phyloP scores from a whole-genome alignment of 2,329 filamentous ascomycete genomes.

The Phialophora tarda region DNA sequence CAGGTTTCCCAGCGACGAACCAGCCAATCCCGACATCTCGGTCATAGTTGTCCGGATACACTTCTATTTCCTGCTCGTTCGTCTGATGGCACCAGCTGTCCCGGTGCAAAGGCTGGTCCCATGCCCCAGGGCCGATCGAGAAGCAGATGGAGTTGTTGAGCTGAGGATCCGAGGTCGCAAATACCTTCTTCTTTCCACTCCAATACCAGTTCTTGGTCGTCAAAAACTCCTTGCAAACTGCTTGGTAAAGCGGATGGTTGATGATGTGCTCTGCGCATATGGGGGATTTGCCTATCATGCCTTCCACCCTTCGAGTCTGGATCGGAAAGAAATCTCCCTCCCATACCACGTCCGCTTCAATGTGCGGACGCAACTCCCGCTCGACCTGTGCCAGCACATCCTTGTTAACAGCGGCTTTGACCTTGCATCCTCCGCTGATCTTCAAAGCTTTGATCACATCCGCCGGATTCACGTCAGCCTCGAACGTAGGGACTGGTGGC shows the following conservation, averaged over 20 bases:
- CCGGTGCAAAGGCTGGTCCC: conserved; percentile 45
- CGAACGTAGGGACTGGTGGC: conserved; percentile 26
- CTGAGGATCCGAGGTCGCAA: conserved; percentile 42
- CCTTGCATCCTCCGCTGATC: conserved; percentile 16
- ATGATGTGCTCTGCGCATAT: conserved; percentile 33
- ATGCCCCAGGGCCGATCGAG: conserved; percentile 44
- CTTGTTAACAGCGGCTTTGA: conserved; percentile 17
- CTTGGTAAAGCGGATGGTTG: conserved; percentile 42
- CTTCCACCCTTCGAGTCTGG: conserved; percentile 29
- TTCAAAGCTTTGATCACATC: conserved; percentile 24
- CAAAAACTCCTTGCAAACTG: conserved; percentile 41
- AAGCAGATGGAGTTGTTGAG: conserved; percentile 39
- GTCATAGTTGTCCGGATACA: conserved; percentile 30
- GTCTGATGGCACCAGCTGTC: conserved; percentile 49
- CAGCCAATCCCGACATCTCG: conserved; percentile 38
- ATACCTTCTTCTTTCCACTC: conserved; percentile 41
- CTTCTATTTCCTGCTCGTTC: conserved; percentile 26
- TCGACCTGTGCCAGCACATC: conserved; percentile 16
- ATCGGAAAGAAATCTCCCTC: conserved; percentile 34
- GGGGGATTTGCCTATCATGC: conserved; percentile 24
- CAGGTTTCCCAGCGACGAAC: conserved; percentile 39
- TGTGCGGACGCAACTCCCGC: conserved; percentile 22
- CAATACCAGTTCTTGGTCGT: conserved; percentile 42
- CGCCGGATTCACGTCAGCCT: conserved; percentile 11
- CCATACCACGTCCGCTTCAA: conserved; percentile 27